Evolutionary conservation across 495 filamentous ascomycete species (phyloP), one percentile per base, ranked within the genome.

Genomic region (Lentithecium fluviatile): DNA sequence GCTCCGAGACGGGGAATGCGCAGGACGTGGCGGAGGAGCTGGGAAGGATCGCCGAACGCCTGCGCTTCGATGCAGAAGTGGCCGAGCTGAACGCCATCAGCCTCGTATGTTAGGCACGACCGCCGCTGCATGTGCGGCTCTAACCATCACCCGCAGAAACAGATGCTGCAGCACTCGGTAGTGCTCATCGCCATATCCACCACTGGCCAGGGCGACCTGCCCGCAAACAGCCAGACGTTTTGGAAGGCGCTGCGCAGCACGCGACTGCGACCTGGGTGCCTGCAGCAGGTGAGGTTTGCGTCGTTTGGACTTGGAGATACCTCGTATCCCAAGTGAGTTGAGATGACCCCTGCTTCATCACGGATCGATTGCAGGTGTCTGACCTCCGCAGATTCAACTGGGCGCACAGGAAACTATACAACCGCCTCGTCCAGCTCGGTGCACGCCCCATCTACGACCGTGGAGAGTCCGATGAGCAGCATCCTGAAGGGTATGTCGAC

Each of bases 281-380:
- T 99, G 43, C 67, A 73, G 17, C 76, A 77, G 21, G 76, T 95
- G 19, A 77, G 78, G 0, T 96, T 96, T 73, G 82, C 88, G 17
- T 86, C 84, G 0, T 97, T 99, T 78, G 95, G 94, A 6, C 79
- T 97, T 15, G 94, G 94, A 1, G 92, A 99, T 74, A 95, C 87
- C 66, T 94, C 90, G 2, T 99, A 99, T 80, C 82, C 85, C 4
- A 90, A 93, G 88, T 93, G 79, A 57, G 75, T 47, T 40, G 23
- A 12, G 43, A 26, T 56, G 24, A 19, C 10, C 10, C n/a, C 17
- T 60, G 25, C 26, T 13, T 2, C 10, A 29, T 52, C 51, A 60
- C 73, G 43, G 74, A 45, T 1, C 5, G 19, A 19, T 47, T n/a
- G n/a, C 4, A 45, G 11, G 12, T 17, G 26, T 45, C 51, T 62